A percentile compares a stretch with the other conserved stretches of the same genome.
phyloP scores from a whole-genome alignment of 2,329 filamentous ascomycete species.

The Microdochium paspali region DNA sequence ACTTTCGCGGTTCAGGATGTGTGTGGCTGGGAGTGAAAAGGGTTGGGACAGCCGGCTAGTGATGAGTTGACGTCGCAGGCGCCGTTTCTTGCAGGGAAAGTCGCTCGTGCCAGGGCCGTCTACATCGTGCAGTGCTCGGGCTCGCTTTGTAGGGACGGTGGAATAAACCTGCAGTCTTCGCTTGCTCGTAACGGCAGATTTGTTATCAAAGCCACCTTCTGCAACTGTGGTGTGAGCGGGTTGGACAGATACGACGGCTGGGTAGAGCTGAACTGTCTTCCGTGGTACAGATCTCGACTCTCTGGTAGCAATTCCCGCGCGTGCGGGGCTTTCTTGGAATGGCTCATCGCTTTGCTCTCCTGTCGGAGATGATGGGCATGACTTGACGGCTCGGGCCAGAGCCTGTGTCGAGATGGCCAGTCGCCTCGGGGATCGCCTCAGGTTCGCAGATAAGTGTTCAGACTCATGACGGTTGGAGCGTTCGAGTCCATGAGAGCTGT shows the following conservation, averaged over 20 bases:
- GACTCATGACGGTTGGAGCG: neutral
- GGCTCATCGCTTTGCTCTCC: too few relatives aligned
- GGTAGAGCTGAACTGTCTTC: too few relatives aligned
- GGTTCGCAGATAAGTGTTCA: neutral
- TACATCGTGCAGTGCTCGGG: slow-evolving; percentile 44
- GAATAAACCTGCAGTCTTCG: neutral
- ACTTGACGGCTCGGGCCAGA: neutral
- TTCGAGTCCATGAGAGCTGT: neutral
- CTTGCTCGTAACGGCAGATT: neutral
- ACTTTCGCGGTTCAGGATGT: slow-evolving; percentile 55
- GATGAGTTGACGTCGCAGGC: slow-evolving; percentile 52
- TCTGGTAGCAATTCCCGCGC: too few relatives aligned
- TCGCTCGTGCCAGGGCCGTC: slow-evolving; percentile 43
- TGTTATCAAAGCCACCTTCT: too few relatives aligned
- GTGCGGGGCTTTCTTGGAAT: too few relatives aligned
- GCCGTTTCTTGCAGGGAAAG: slow-evolving; percentile 56
- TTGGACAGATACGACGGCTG: too few relatives aligned
- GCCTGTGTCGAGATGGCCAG: neutral
- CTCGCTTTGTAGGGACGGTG: slow-evolving; percentile 31
- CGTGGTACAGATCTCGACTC: too few relatives aligned
- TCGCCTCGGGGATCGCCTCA: neutral
- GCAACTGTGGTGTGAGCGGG: too few relatives aligned
- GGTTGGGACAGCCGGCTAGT: slow-evolving; percentile 62
- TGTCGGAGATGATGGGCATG: neutral
- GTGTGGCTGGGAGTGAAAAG: slow-evolving; percentile 59